Conservation (phyloP, 345 rosid genomes). For the Cardamine chenopodiifolia region DNA sequence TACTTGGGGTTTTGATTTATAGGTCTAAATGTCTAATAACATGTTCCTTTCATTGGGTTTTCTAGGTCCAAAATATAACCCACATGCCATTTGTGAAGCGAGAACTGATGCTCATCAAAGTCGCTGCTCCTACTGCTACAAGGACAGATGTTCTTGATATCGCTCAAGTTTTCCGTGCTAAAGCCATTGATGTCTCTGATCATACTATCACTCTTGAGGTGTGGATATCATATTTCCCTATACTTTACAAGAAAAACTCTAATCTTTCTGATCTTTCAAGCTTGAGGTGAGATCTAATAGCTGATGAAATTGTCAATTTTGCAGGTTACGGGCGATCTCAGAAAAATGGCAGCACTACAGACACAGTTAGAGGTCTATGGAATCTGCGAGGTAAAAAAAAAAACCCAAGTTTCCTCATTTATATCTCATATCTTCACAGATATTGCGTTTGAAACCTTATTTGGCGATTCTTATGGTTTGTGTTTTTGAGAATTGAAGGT, state of each 20-base stretch:
- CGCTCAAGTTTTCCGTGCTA: conserved; percentile 67
- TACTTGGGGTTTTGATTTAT: conserved; percentile 3
- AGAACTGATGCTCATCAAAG: conserved; percentile 69
- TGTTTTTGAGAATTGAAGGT: conserved; percentile 50
- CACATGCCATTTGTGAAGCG: conserved; percentile 73
- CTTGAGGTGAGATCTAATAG: conserved; percentile 13
- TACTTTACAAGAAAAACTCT: background rate
- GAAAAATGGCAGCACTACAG: conserved; percentile 72
- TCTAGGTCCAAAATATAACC: conserved; percentile 60
- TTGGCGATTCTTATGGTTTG: conserved; percentile 12
- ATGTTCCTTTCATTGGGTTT: conserved; percentile 19
- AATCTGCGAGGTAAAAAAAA: conserved; percentile 65
- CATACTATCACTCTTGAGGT: conserved; percentile 79
- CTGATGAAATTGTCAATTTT: conserved; percentile 27
- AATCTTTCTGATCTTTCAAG: background rate
- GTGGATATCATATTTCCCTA: conserved; percentile 19
- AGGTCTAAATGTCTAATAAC: conserved; percentile 4
- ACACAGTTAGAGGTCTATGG: conserved; percentile 59
- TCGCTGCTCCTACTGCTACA: conserved; percentile 64
- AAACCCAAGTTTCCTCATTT: background rate
- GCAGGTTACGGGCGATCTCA: conserved; percentile 68
- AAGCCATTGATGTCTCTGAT: conserved; percentile 69
- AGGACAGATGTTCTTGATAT: conserved; percentile 74
- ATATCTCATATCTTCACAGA: background rate
- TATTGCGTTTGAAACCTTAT: background rate